Percentiles rank a stretch among this genome's conserved stretches.
phyloP scores from a whole-genome alignment of 106 monocot genomes.

The Amphibolis antarctica region DNA sequence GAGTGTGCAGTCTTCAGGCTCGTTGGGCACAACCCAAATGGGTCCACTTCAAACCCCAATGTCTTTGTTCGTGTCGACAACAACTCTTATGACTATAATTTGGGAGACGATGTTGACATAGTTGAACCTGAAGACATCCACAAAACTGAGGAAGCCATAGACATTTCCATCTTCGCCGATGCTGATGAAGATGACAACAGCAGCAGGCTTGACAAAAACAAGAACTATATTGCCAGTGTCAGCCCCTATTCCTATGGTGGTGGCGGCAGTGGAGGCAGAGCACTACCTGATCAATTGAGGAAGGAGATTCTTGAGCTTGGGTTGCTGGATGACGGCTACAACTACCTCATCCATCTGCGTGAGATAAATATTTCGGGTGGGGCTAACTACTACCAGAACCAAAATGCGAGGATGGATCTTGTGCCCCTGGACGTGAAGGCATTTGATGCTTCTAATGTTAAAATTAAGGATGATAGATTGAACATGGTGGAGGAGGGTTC shows the following conservation, averaged over 20 bases:
- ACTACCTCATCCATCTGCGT: constrained; percentile 75
- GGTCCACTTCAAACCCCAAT: too few species aligned
- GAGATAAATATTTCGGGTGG: constrained; percentile 61
- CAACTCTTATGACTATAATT: too few species aligned
- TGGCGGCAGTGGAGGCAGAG: background rate
- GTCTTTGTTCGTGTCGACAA: too few species aligned
- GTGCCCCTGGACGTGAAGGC: constrained; percentile 71
- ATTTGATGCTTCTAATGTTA: constrained; percentile 62
- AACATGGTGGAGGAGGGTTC: constrained; percentile 10
- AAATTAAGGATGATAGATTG: constrained; percentile 10
- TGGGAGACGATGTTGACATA: too few species aligned
- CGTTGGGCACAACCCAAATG: too few species aligned
- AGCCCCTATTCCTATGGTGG: background rate
- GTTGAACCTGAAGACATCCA: too few species aligned
- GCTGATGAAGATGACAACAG: too few species aligned
- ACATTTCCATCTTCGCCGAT: too few species aligned
- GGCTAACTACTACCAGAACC: constrained; percentile 45
- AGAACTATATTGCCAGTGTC: too few species aligned
- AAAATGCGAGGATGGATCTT: constrained; percentile 47
- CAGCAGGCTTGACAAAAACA: too few species aligned
- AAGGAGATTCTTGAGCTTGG: constrained; percentile 79
- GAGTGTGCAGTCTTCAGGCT: too few species aligned
- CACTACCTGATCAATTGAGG: constrained; percentile 54
- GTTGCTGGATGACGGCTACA: constrained; percentile 87
- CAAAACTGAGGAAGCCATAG: too few species aligned